A percentile compares a stretch with the other conserved stretches of the same genome.
These are phyloP conservation scores for Cercospora zeae-maydis DNA, from an alignment of 2,329 filamentous ascomycete species.

Conservation along the genomic window DNA sequence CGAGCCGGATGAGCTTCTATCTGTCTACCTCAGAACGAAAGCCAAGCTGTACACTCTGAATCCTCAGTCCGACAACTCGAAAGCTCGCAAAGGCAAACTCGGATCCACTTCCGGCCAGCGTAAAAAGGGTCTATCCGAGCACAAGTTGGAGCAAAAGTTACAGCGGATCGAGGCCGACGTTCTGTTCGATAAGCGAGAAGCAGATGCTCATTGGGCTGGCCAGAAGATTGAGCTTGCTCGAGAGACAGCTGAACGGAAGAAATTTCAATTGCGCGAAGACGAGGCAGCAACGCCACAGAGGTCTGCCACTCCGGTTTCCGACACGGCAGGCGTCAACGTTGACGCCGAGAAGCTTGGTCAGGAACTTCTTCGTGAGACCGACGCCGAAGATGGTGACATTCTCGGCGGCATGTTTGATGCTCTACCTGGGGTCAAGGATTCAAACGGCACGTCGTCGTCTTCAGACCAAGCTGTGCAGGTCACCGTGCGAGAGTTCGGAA, in stretches of 20 bases:
- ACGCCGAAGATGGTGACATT: constrained; percentile 55
- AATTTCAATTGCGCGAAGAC: constrained; percentile 27
- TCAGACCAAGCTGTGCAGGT: constrained; percentile 43
- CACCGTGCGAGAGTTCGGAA: constrained; percentile 77
- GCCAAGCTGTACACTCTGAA: constrained; percentile 48
- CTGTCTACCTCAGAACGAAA: constrained; percentile 74
- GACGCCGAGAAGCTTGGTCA: constrained; percentile 43
- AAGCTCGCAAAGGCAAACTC: constrained; percentile 43
- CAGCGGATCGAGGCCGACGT: constrained; percentile 66
- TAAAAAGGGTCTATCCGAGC: constrained; percentile 47
- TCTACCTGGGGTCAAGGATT: constrained; percentile 31
- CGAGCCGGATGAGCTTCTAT: constrained; percentile 54
- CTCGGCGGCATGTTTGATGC: constrained; percentile 58
- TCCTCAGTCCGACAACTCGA: constrained; percentile 50
- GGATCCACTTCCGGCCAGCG: constrained; percentile 43
- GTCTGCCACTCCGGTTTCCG: background rate
- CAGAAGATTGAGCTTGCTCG: constrained; percentile 43
- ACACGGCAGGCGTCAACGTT: constrained; percentile 47
- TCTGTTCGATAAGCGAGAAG: constrained; percentile 48
- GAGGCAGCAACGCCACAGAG: constrained; percentile 5
- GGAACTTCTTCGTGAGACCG: constrained; percentile 37
- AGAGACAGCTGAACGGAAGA: constrained; percentile 37
- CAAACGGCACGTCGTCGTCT: constrained; percentile 35
- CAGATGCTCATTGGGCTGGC: constrained; percentile 47
- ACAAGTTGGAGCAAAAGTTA: constrained; percentile 69